These are phyloP conservation scores for Neonectria sp. DNA, from an alignment of 2,329 filamentous ascomycete genomes.

Conservation along the genomic window DNA sequence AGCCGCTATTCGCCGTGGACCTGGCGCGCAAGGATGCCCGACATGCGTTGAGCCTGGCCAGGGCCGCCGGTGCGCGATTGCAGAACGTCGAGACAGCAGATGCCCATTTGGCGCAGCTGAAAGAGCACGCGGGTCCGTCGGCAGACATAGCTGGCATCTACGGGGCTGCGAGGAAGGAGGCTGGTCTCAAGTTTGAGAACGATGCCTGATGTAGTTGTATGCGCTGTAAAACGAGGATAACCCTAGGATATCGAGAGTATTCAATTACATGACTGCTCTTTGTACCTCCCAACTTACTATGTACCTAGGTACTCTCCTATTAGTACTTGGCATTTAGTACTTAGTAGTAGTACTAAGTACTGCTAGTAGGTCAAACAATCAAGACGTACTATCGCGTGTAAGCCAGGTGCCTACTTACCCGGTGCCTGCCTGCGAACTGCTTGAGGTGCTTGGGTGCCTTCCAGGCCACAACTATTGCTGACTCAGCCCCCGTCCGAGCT, in stretches of 20 bases:
- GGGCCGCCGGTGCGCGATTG: conserved; percentile 73
- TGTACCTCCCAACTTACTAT: too few species aligned
- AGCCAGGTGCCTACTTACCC: conserved; percentile 5
- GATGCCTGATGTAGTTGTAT: conserved; percentile 16
- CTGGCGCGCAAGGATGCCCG: conserved; percentile 86
- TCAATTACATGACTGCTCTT: background rate
- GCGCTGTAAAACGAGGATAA: background rate
- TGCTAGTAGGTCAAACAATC: too few species aligned
- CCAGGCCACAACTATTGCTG: conserved; percentile 28
- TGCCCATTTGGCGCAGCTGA: conserved; percentile 77
- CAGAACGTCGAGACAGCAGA: conserved; percentile 77
- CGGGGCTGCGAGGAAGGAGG: conserved; percentile 82
- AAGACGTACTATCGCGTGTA: background rate
- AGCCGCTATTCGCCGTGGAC: conserved; percentile 87
- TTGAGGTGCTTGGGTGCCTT: conserved; percentile 9
- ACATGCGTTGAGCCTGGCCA: conserved; percentile 80
- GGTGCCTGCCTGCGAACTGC: background rate
- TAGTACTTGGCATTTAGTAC: too few species aligned
- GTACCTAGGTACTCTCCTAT: too few species aligned
- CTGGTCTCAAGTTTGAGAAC: conserved; percentile 83
- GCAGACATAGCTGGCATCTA: conserved; percentile 90
- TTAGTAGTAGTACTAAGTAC: too few species aligned
- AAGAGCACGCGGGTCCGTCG: conserved; percentile 75
- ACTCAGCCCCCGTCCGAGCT: conserved; percentile 24
- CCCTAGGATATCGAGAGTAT: too few species aligned